Evolutionary conservation across 2,329 filamentous ascomycete species (phyloP).

Genomic region (Verticillium alfalfae): DNA sequence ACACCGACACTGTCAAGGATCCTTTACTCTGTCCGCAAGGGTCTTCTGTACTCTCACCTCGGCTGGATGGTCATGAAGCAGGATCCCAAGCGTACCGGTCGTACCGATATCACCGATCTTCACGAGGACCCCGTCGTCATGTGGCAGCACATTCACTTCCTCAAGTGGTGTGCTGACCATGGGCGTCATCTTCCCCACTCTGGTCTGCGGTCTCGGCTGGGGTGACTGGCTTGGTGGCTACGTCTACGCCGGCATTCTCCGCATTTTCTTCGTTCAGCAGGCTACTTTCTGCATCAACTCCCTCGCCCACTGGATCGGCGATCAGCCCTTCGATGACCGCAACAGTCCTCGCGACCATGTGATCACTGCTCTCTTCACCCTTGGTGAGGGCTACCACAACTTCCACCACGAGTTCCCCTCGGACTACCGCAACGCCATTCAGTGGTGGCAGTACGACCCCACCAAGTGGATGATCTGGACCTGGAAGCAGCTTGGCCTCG

Average conservation of each 20-base stretch:
- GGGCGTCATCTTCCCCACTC: conserved; percentile 68
- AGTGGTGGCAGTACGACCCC: conserved; percentile 85
- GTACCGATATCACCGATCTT: conserved; percentile 81
- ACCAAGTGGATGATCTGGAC: conserved; percentile 86
- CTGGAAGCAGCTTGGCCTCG: conserved; percentile 80
- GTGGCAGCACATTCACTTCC: conserved; percentile 83
- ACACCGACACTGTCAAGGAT: conserved; percentile 89
- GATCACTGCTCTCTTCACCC: conserved; percentile 77
- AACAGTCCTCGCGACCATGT: conserved; percentile 87
- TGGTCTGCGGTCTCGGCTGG: conserved; percentile 75
- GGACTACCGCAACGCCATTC: conserved; percentile 86
- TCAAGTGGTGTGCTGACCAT: conserved; percentile 74
- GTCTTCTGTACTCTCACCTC: conserved; percentile 70
- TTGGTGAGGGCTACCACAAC: conserved; percentile 90
- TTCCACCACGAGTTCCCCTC: conserved; percentile 95
- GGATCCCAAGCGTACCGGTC: conserved; percentile 83
- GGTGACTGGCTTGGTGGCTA: conserved; percentile 77
- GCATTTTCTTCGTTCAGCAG: conserved; percentile 87
- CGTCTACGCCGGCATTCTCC: conserved; percentile 78
- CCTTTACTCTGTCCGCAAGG: conserved; percentile 86
- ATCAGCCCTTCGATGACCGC: conserved; percentile 88
- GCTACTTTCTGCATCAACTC: conserved; percentile 93
- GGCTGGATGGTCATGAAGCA: conserved; percentile 95
- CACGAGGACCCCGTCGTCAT: conserved; percentile 82
- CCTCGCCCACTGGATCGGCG: conserved; percentile 83